Percentiles rank a stretch among this genome's conserved stretches.
Conservation (phyloP, 2,329 filamentous ascomycete species). For the Fusarium redolens region DNA sequence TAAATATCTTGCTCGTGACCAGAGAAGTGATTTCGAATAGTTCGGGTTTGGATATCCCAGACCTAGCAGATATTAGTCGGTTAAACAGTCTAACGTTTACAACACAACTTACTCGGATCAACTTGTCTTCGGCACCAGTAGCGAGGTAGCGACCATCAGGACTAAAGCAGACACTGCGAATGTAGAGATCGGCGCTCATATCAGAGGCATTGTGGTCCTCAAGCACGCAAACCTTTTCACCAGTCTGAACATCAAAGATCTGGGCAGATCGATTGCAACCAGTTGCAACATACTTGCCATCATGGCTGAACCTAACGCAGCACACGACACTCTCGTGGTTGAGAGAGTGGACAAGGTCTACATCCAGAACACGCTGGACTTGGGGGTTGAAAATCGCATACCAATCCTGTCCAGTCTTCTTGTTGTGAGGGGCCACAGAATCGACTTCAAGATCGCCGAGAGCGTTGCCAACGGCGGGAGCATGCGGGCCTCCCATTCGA, state of each 20-base stretch:
- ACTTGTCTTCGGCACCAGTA: conserved; percentile 96
- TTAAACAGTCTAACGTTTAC: background rate
- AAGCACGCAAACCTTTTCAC: conserved; percentile 87
- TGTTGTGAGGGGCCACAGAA: conserved; percentile 83
- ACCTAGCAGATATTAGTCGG: conserved; percentile 68
- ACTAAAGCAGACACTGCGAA: conserved; percentile 98
- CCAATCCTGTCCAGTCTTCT: conserved; percentile 93
- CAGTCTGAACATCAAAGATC: conserved; percentile 92
- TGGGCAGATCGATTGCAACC: conserved; percentile 99
- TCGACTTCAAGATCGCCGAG: conserved; percentile 90
- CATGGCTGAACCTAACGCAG: conserved; percentile 95
- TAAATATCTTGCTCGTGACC: conserved; percentile 99
- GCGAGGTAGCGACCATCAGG: conserved; percentile 94
- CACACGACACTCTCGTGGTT: conserved; percentile 96
- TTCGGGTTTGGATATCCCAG: conserved; percentile 88
- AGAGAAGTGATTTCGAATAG: conserved; percentile 92
- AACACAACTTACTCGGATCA: conserved; percentile 80
- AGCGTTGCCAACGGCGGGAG: conserved; percentile 67
- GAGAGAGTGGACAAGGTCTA: conserved; percentile 93
- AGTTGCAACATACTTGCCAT: conserved; percentile 95
- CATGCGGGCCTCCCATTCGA: conserved; percentile 63
- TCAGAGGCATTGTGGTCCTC: conserved; percentile 86
- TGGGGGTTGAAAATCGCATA: conserved; percentile 96
- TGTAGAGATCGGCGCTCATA: conserved; percentile 92
- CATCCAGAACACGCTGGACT: conserved; percentile 88